These are phyloP conservation scores for thale cress (Arabidopsis thaliana) DNA, from an alignment of 345 rosid species.

Conservation along the genomic window TAIR10.1 NC_003074.8:20596001-20596500, in stretches of 20 bases:
- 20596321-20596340: constrained; percentile 58
- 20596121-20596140: background rate
- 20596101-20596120: background rate
- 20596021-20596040: background rate
- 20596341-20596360: constrained; percentile 89
- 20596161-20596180: background rate
- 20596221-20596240: background rate
- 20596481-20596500: background rate
- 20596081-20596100: background rate
- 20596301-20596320: constrained; percentile 19
- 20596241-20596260: constrained; percentile 5
- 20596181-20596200: background rate
- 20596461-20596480: background rate
- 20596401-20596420: constrained; percentile 89
- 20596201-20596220: background rate
- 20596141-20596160: background rate
- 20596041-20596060: background rate
- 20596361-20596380: constrained; percentile 92
- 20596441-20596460: constrained; percentile 27
- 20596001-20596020: constrained; percentile 12
- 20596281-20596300: background rate
- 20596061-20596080: background rate
- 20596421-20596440: constrained; percentile 87
- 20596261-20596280: background rate
- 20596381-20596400: constrained; percentile 75